Evolutionary conservation across 805 yeast genomes (phyloP).

Genomic region (Candida coquimbonensis): DNA sequence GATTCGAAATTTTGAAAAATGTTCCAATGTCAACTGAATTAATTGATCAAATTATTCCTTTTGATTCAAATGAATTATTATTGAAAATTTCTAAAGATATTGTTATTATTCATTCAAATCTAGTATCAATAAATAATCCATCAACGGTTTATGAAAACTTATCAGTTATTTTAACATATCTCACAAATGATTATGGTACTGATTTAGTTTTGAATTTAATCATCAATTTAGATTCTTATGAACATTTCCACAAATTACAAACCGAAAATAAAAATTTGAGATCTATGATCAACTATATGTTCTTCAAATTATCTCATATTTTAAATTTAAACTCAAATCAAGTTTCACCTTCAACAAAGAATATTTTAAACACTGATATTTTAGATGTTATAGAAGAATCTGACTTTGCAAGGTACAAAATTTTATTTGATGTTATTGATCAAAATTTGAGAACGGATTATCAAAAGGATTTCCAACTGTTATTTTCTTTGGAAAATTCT

Average conservation of each 20-base stretch:
- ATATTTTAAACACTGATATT: slow-evolving; percentile 10
- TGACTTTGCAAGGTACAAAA: slow-evolving; percentile 15
- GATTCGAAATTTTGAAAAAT: slow-evolving; percentile 9
- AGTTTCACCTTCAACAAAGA: neutral
- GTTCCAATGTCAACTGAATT: slow-evolving; percentile 2
- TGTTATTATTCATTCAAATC: slow-evolving; percentile 2
- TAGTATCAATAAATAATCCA: neutral
- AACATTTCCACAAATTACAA: slow-evolving; percentile 2
- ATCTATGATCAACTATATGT: slow-evolving; percentile 6
- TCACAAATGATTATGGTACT: slow-evolving; percentile 5
- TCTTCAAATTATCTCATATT: slow-evolving; percentile 10
- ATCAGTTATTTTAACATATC: slow-evolving; percentile 2
- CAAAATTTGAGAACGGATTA: slow-evolving; percentile 19
- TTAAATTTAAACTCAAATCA: neutral
- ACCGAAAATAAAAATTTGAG: slow-evolving; percentile 1
- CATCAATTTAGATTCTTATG: slow-evolving; percentile 5
- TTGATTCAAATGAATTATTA: slow-evolving; percentile 8
- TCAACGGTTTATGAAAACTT: neutral
- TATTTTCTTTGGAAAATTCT: slow-evolving; percentile 9
- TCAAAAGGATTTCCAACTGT: slow-evolving; percentile 14
- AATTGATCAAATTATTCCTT: slow-evolving; percentile 15
- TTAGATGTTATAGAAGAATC: slow-evolving; percentile 13
- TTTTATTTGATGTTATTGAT: slow-evolving; percentile 21
- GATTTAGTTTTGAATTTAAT: slow-evolving; percentile 11
- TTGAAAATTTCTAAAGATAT: slow-evolving; percentile 8